Evolutionary conservation across 495 filamentous ascomycete species (phyloP), one percentile per base, ranked within the genome.

Genomic region (Parathielavia appendiculata): DNA sequence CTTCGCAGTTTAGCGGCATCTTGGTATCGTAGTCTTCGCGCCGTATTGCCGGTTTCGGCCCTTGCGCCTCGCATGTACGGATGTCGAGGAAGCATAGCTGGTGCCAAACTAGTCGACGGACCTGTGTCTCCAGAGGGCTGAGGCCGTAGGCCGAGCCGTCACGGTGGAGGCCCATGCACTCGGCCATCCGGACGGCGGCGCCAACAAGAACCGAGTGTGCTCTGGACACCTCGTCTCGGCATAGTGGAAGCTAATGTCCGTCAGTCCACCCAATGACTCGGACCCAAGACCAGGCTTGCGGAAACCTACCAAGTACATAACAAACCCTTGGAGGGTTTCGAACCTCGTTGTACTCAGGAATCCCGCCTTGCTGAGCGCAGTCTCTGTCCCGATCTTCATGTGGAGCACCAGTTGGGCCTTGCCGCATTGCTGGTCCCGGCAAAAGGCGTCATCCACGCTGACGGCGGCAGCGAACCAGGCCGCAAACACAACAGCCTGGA

Each of bases 101-200:
- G 68, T 88, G 85, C 89, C 89, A 92, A 16, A 88, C 76, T 10
- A 90, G 65, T n/a, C 89, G 83, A 6, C 89, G 82, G 40, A 91
- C 77, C 46, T 91, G 86, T 6, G 83, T 81, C 59, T 90, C 88
- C 7, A 88, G 75, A 1, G 88, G 79, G 35, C 75, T 79, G 35
- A 87, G 75, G 0, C 83, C 81, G 57, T 85, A 88, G 17, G 73
- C 71, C 46, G 76, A 74, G n/a, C 84, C 84, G 62, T 92, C 88
- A 1, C 84, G 75, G 66, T 90, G 84, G n/a, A 89, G 70, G 7
- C 87, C 84, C 84, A 89, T 88, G 63, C 86, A 88, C 71, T 89
- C 85, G 32, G 86, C 87, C 69, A 89, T 81, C 35, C 87, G 74
- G 20, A 89, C 83, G 11, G 85, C 85, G 19, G 86, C 81, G 20